Conservation (phyloP, 2,329 filamentous ascomycete genomes). For the Ophiostoma tasmaniense region DNA sequence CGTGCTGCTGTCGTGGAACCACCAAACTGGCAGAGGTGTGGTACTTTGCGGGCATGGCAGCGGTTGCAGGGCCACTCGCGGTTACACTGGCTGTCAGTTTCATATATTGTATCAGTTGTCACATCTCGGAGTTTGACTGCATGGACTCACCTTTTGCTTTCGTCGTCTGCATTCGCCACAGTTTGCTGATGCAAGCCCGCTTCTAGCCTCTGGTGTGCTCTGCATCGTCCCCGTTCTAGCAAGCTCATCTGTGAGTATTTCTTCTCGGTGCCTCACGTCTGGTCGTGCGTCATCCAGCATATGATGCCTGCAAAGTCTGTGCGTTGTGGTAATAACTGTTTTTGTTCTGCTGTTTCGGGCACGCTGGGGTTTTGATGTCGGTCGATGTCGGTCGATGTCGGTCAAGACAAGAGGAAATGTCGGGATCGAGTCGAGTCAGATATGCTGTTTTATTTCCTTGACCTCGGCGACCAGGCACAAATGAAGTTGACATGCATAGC, state of each 20-base stretch:
- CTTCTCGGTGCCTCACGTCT: background rate
- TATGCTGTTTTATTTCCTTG: background rate
- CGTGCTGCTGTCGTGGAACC: slow-evolving; percentile 13
- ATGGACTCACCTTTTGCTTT: slow-evolving; percentile 39
- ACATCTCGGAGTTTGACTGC: background rate
- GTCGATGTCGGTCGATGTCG: no score
- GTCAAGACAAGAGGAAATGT: no score
- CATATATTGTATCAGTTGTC: background rate
- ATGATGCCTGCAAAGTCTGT: background rate
- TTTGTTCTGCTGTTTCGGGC: background rate
- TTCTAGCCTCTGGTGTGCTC: background rate
- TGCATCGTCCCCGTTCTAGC: background rate
- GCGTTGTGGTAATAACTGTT: background rate
- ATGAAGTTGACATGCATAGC: background rate
- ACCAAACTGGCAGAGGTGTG: slow-evolving; percentile 40
- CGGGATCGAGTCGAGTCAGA: background rate
- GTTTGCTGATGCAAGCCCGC: background rate
- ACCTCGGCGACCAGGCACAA: background rate
- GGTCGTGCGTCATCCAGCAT: background rate
- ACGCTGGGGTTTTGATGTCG: background rate
- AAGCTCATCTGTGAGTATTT: background rate
- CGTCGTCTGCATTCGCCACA: slow-evolving; percentile 42
- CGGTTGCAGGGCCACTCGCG: slow-evolving; percentile 44
- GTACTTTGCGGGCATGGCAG: slow-evolving; percentile 38
- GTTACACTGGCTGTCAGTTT: slow-evolving; percentile 32